Conservation (phyloP, 805 yeast species). For the Ogataea paradorogensis region DNA sequence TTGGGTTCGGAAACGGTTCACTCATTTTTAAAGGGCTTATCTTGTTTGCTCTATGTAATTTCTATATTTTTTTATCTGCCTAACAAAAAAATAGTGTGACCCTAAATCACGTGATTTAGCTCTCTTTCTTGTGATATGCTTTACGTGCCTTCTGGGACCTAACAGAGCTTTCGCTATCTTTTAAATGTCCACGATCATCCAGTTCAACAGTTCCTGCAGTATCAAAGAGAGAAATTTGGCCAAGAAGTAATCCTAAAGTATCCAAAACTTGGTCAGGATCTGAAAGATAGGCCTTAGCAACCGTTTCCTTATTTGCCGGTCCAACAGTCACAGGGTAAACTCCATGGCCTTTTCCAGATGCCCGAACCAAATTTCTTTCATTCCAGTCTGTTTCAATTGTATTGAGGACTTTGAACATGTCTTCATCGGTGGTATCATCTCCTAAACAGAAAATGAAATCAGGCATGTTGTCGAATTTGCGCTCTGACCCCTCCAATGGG, state of each 20-base stretch:
- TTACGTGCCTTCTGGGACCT: constrained; percentile 39
- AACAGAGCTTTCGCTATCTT: constrained; percentile 43
- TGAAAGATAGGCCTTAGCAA: constrained; percentile 79
- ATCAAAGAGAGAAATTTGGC: constrained; percentile 75
- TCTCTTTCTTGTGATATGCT: constrained; percentile 27
- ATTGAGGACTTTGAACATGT: constrained; percentile 83
- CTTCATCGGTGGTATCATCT: constrained; percentile 96
- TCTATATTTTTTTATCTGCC: constrained; percentile 1
- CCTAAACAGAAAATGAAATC: constrained; percentile 90
- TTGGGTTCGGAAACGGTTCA: constrained; percentile 24
- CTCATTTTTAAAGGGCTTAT: constrained; percentile 8
- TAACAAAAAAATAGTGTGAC: not conserved
- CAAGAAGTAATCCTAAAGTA: constrained; percentile 74
- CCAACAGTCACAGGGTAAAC: constrained; percentile 89
- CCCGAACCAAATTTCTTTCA: constrained; percentile 38
- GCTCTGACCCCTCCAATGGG: constrained; percentile 37
- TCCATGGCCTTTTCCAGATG: constrained; percentile 54
- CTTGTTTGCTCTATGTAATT: constrained; percentile 1
- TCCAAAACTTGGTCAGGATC: constrained; percentile 85
- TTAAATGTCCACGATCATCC: constrained; percentile 74
- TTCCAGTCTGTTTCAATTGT: constrained; percentile 57
- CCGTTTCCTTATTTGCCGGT: constrained; percentile 82
- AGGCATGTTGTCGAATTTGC: constrained; percentile 48
- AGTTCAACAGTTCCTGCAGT: constrained; percentile 72
- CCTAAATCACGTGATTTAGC: not conserved